These are phyloP conservation scores for Acanthamoeba triangularis DNA, from an alignment of 208 protist genomes.

Conservation along the genomic window DNA sequence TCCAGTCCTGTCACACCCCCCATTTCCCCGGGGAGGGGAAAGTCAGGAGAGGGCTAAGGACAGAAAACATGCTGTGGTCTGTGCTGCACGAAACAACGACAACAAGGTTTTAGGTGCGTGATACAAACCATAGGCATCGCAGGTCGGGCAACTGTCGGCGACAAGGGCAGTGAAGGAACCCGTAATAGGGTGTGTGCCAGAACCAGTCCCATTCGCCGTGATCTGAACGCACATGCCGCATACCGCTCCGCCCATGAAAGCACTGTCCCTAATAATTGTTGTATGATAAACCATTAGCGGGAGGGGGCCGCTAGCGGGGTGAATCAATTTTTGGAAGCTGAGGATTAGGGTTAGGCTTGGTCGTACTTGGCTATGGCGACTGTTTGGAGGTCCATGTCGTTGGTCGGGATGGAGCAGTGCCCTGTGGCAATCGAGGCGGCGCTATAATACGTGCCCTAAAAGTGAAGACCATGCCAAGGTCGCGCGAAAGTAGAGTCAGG, in stretches of 20 bases:
- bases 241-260: background rate
- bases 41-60: background rate
- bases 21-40: no score
- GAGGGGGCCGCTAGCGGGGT: no score
- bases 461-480: background rate
- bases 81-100: no score
- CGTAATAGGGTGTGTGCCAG: background rate
- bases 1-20: background rate
- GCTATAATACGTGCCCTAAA: background rate
- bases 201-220: background rate
- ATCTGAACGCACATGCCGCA: conserved; percentile 4
- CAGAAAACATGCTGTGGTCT: no score
- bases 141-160: conserved; percentile 2
- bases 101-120: no score
- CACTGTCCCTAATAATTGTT: no score
- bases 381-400: conserved; percentile 6
- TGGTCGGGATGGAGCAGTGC: background rate
- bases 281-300: no score
- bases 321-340: no score
- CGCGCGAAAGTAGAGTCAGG: no score
- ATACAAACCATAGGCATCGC: no score
- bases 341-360: no score
- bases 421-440: background rate
- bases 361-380: background rate
- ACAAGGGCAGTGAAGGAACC: background rate